A percentile compares a stretch with the other conserved stretches of the same genome.
Conservation (phyloP, 1,284 basidiomycete genomes). For the Cutaneotrichosporon dermatis region DNA sequence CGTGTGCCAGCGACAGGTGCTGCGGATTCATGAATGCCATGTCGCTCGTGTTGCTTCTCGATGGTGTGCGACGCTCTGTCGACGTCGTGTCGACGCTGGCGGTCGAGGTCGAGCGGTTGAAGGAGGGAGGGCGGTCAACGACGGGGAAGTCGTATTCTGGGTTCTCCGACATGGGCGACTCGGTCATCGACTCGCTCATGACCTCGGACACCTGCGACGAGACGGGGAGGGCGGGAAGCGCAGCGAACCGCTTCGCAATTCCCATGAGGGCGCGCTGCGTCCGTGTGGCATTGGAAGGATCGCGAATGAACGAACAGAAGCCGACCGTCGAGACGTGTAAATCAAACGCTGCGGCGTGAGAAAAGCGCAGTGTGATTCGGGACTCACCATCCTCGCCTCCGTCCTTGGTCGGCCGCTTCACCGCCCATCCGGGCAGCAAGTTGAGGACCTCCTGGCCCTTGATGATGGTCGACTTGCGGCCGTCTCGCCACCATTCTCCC, state of each 20-base stretch:
- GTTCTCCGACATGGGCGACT: conserved; percentile 2
- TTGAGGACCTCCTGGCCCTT: conserved; percentile 26
- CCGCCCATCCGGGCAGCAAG: conserved; percentile 42
- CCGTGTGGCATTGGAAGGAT: conserved; percentile 61
- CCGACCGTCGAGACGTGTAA: conserved; percentile 11
- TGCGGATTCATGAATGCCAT: conserved; percentile 39
- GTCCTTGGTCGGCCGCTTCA: conserved; percentile 23
- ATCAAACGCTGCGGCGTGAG: conserved; percentile 15
- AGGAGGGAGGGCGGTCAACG: neutral
- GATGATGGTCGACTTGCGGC: neutral
- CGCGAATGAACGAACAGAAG: conserved; percentile 58
- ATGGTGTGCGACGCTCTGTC: neutral
- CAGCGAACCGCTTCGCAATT: conserved; percentile 60
- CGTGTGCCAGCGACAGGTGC: conserved; percentile 56
- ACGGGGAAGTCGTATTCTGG: conserved; percentile 1
- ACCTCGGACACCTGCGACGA: conserved; percentile 3
- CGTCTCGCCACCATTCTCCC: conserved; percentile 16
- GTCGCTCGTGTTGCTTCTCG: conserved; percentile 8
- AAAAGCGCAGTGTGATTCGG: too few relatives aligned
- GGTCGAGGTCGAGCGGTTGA: neutral
- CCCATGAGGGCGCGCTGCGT: conserved; percentile 70
- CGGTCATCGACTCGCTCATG: conserved; percentile 5
- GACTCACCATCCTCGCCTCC: conserved; percentile 15
- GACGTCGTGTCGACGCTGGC: neutral
- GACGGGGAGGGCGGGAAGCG: conserved; percentile 12